Evolutionary conservation across 495 filamentous ascomycete species (phyloP).

Genomic region (Patellaria atrata): DNA sequence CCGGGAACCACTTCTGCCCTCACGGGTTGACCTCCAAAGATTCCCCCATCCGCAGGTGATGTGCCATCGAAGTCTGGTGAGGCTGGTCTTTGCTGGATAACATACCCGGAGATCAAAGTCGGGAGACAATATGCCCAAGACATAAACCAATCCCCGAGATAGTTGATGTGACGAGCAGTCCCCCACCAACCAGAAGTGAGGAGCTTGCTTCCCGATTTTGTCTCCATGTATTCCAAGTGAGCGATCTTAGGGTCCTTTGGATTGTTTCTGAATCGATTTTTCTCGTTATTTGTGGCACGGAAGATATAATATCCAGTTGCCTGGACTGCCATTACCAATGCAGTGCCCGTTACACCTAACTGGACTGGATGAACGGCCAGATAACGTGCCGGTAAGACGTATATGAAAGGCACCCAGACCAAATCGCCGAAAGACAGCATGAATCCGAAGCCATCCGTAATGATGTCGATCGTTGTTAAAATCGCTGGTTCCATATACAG

Average conservation of each 20-base stretch:
- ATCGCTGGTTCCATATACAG: constrained; percentile 86
- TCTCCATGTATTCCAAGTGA: constrained; percentile 79
- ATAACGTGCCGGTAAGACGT: constrained; percentile 78
- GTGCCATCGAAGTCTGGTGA: constrained; percentile 22
- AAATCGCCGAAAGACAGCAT: constrained; percentile 96
- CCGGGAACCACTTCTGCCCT: constrained; percentile 43
- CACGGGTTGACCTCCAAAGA: constrained; percentile 23
- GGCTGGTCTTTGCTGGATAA: constrained; percentile 32
- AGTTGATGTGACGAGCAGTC: constrained; percentile 83
- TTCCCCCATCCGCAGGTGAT: constrained; percentile 32
- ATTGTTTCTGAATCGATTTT: constrained; percentile 84
- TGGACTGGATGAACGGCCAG: constrained; percentile 66
- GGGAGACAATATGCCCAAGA: constrained; percentile 85
- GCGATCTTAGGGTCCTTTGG: constrained; percentile 67
- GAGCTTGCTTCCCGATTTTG: constrained; percentile 63
- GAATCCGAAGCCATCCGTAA: constrained; percentile 85
- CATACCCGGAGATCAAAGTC: constrained; percentile 73
- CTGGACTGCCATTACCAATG: constrained; percentile 49
- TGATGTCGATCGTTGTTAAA: constrained; percentile 93
- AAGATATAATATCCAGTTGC: constrained; percentile 70
- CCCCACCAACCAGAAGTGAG: constrained; percentile 95
- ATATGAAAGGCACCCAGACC: constrained; percentile 85
- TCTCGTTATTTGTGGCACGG: constrained; percentile 81
- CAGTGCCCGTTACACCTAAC: constrained; percentile 51
- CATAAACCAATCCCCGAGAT: constrained; percentile 94